These are phyloP conservation scores for Teunomyces lycoperdinae DNA, from an alignment of 805 yeast genomes.

Conservation along the genomic window DNA sequence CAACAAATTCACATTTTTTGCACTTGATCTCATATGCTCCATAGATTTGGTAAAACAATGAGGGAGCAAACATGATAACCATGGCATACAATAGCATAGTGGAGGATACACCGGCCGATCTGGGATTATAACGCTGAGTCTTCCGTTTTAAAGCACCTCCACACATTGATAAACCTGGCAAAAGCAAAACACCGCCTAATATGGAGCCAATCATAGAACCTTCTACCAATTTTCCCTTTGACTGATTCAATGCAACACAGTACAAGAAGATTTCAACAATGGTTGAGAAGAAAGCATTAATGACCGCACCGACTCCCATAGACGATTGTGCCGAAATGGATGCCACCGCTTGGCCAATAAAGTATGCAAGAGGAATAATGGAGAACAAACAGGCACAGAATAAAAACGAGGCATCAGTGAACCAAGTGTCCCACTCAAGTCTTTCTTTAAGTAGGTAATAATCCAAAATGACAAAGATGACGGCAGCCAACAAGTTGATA, in stretches of 20 bases:
- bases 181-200: slow-evolving; percentile 82
- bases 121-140: slow-evolving; percentile 93
- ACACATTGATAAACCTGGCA: slow-evolving; percentile 96
- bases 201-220: slow-evolving; percentile 95
- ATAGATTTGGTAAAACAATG: slow-evolving; percentile 83
- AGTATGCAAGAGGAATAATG: slow-evolving; percentile 91
- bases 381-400: slow-evolving; percentile 78
- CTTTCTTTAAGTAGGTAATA: slow-evolving; percentile 58
- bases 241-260: slow-evolving; percentile 83
- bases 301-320: slow-evolving; percentile 98
- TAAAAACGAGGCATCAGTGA: slow-evolving; percentile 62
- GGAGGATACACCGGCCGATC: slow-evolving; percentile 95
- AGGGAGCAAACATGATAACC: slow-evolving; percentile 89
- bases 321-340: slow-evolving; percentile 97
- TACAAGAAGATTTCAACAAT: slow-evolving; percentile 90
- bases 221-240: slow-evolving; percentile 87
- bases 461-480: slow-evolving; percentile 78
- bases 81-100: slow-evolving; percentile 92
- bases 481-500: slow-evolving; percentile 77
- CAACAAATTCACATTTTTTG: slow-evolving; percentile 43
- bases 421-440: slow-evolving; percentile 33
- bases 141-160: slow-evolving; percentile 92
- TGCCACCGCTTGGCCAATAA: slow-evolving; percentile 99
- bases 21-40: slow-evolving; percentile 84
- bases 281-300: slow-evolving; percentile 96